phyloP scores from a whole-genome alignment of 2,329 filamentous ascomycete species.

The Aspergillus brunneoviolaceus region DNA sequence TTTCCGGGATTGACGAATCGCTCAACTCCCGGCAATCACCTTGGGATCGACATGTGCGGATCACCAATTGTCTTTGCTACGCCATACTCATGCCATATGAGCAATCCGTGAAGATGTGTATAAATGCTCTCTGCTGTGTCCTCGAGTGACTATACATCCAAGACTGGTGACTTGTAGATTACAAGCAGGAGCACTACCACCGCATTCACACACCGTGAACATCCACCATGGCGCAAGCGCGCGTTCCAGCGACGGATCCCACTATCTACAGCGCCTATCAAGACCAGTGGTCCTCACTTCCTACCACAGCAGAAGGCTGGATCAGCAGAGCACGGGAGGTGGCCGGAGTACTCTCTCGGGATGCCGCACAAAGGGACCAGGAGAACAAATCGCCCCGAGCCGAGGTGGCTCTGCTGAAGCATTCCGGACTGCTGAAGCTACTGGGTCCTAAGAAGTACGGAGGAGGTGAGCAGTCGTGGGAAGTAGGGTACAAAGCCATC shows the following conservation, averaged over 20 bases:
- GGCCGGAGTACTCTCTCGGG: constrained; percentile 49
- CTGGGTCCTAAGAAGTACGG: constrained; percentile 53
- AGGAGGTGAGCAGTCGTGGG: constrained; percentile 55
- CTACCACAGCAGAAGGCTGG: constrained; percentile 47
- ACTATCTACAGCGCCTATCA: constrained; percentile 43
- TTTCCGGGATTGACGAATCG: background rate
- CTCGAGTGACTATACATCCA: background rate
- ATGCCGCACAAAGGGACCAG: constrained; percentile 50
- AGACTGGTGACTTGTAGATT: background rate
- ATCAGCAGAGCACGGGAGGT: constrained; percentile 51
- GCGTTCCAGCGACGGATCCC: constrained; percentile 37
- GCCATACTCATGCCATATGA: background rate
- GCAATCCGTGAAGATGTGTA: background rate
- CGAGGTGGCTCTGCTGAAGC: constrained; percentile 54
- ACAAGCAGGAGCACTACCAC: background rate
- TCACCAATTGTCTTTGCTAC: background rate
- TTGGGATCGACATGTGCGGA: background rate
- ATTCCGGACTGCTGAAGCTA: constrained; percentile 51
- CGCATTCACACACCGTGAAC: background rate
- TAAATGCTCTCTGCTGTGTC: background rate
- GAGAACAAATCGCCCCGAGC: constrained; percentile 55
- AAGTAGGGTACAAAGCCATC: constrained; percentile 58
- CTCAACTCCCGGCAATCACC: background rate
- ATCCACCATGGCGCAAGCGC: constrained; percentile 17
- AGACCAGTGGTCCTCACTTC: constrained; percentile 37